Conservation (phyloP, 2,329 filamentous ascomycete species). For the Magnaporthales sp. region DNA sequence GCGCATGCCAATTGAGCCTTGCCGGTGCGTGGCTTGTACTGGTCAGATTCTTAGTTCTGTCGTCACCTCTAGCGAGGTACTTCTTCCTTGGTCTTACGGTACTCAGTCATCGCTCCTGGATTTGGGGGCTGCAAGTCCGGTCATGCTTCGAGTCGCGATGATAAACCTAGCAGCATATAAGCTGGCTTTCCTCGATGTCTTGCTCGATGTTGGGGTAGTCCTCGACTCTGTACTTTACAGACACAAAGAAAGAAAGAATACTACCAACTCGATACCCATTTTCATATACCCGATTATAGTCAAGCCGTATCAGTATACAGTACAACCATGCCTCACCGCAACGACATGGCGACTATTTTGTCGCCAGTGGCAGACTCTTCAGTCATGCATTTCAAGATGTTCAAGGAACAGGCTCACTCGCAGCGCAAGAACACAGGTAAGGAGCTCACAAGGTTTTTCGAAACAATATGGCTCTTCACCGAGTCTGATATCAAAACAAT, state of each 20-base stretch:
- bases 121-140: neutral
- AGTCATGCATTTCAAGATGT: slow-evolving; percentile 1
- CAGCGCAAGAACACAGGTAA: neutral
- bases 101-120: neutral
- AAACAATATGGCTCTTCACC: slow-evolving; percentile 9
- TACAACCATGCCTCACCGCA: neutral
- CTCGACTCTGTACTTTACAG: neutral
- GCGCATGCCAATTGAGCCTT: neutral
- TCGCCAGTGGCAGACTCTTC: slow-evolving; percentile 1
- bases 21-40: neutral
- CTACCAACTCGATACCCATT: neutral
- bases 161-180: neutral
- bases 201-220: neutral
- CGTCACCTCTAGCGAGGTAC: neutral
- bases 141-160: neutral
- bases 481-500: slow-evolving; percentile 9
- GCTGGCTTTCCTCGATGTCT: neutral
- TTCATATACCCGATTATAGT: neutral
- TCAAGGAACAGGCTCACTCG: slow-evolving; percentile 1
- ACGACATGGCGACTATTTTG: neutral
- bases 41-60: neutral
- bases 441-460: slow-evolving; percentile 2
- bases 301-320: neutral
- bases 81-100: neutral
- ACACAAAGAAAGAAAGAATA: neutral